These are phyloP conservation scores for Chlamydomonas incerta DNA, from an alignment of 139 green algal species.

Conservation along the genomic window DNA sequence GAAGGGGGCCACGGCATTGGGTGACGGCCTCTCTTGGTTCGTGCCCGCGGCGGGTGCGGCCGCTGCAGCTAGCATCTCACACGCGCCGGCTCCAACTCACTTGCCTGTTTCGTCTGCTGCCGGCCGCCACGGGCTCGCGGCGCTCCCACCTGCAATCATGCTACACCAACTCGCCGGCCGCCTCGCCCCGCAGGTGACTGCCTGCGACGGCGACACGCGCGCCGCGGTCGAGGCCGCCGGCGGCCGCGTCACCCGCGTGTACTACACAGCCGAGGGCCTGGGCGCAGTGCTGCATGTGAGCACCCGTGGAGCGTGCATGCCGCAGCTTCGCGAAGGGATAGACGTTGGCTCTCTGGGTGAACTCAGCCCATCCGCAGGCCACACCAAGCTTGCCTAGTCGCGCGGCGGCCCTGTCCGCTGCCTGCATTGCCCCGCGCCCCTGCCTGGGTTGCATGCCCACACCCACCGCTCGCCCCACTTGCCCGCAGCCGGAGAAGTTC, in stretches of 20 bases:
- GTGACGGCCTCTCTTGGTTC: too few species aligned
- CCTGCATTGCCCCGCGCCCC: neutral
- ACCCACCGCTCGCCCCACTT: neutral
- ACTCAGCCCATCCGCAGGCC: neutral
- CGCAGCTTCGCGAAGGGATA: too few species aligned
- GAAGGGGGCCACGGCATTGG: too few species aligned
- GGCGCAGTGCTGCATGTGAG: conserved; percentile 80
- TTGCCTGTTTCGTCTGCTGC: neutral
- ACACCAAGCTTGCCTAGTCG: too few species aligned
- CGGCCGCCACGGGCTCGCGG: neutral
- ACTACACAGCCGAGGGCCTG: conserved; percentile 94
- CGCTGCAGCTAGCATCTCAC: too few species aligned
- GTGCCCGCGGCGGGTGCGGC: too few species aligned
- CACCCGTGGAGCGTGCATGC: too few species aligned
- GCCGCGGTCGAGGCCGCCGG: conserved; percentile 77
- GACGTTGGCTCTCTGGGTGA: too few species aligned
- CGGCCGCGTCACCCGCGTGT: conserved; percentile 87
- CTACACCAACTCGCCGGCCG: neutral
- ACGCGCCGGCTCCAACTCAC: too few species aligned
- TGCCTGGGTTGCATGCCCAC: neutral
- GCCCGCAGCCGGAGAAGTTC: conserved; percentile 78
- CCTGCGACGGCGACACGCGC: conserved; percentile 62
- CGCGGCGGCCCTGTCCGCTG: neutral
- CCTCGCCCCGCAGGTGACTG: conserved; percentile 78
- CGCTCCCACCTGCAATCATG: neutral